Base-by-base conservation (phyloP, 2,329 filamentous ascomycete genomes). In the Beauveria scarabaeidicola region DNA sequence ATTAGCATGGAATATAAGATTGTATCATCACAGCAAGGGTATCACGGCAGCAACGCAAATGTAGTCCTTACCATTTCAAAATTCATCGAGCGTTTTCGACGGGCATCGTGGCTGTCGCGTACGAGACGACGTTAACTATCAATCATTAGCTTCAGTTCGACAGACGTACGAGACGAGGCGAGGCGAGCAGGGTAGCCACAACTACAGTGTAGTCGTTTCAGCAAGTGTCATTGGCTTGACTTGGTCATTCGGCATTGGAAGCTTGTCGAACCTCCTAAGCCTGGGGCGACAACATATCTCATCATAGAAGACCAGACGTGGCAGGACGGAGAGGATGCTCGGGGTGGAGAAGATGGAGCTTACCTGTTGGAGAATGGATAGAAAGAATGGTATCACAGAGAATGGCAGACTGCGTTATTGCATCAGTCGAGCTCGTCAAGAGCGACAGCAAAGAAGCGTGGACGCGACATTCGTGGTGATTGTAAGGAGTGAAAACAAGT, bases 1-100 rank as follows among this genome's bases (percentile, higher is more conserved):
- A 83, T 89, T 89, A 89, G 86, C 86, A 89, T 88, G 84, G 85
- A 88, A 86, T 85, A 77, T 79, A 78, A 77, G 75, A 75, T 81
- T 77, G 77, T 78, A 70, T 82, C 85, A 90, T 90, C 87, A 89
- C 75, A 63, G 41, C 55, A 60, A 62, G 41, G 46, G 13, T 41
- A 15, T 55, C 58, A 60, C 58, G 52, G 43, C 25, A 41, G 38
- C 23, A 56, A 58, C 7, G 15, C 17, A 50, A 47, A n/a, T 50
- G 32, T 40, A 19, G 9, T 41, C 50, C 65, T 68, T 67, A 73
- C 71, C 69, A 66, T 71, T 68, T 67, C 64, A 63, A 5, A 48
- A 38, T 5, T 15, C 25, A 4, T 17, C 3, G 23, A n/a, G 19
- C 7, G 25, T n/a, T 21, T 10, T 57, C 23, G 32, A 51, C 6